Percentiles rank a stretch among this genome's conserved stretches.
phyloP scores from a whole-genome alignment of 2,329 filamentous ascomycete species.

The Aspergillus sp. region DNA sequence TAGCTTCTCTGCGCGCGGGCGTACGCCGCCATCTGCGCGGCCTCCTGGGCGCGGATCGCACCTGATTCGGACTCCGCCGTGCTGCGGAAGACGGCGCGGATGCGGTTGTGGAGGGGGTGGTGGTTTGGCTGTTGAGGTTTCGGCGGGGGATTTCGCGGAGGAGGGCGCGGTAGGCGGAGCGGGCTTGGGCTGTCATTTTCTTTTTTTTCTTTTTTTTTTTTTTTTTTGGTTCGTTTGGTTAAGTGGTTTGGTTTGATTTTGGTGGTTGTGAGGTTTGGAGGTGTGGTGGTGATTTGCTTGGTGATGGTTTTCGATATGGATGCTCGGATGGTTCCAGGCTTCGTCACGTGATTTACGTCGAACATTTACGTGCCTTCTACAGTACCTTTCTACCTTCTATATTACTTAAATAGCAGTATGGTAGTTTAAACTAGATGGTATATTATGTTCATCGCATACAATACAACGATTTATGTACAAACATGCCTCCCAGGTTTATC shows the following conservation, averaged over 20 bases:
- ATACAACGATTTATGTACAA: background rate
- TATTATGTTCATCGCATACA: background rate
- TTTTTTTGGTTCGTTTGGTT: conserved; percentile 6
- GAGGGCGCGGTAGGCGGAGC: conserved; percentile 80
- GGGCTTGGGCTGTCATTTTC: conserved; percentile 41
- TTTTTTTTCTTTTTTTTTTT: conserved; percentile 17
- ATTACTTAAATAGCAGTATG: no score
- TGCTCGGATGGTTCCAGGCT: background rate
- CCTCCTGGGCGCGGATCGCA: conserved; percentile 42
- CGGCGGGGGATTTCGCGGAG: conserved; percentile 83
- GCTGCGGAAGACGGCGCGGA: conserved; percentile 60
- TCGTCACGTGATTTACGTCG: background rate
- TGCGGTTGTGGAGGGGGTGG: conserved; percentile 57
- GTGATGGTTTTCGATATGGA: background rate
- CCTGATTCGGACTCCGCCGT: conserved; percentile 10
- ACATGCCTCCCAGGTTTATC: background rate
- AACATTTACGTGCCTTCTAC: no score
- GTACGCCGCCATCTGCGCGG: conserved; percentile 77
- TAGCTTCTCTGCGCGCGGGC: conserved; percentile 82
- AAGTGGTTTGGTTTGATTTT: conserved; percentile 1
- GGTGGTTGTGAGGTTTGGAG: background rate
- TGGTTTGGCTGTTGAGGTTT: conserved; percentile 56
- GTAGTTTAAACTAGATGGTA: background rate
- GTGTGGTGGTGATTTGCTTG: background rate
- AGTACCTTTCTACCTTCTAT: no score